Evolutionary conservation across 306 rosid genomes (phyloP).

Genomic region (Cyclanthera cordifolia): DNA sequence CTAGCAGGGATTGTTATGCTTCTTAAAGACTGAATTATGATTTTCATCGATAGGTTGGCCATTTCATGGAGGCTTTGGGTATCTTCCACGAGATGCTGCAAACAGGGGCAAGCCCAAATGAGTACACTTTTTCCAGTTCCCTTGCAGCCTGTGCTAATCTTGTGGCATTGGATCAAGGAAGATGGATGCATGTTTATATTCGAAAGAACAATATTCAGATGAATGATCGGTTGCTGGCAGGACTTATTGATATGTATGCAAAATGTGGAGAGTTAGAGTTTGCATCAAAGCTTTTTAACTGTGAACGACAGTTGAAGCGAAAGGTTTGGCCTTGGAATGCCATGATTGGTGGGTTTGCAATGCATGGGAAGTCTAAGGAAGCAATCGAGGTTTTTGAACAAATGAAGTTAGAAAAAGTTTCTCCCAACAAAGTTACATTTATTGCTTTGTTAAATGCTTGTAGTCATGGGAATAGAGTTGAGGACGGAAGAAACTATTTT

Average conservation of each 20-base stretch:
- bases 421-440: slow-evolving; percentile 52
- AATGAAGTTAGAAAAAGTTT: slow-evolving; percentile 41
- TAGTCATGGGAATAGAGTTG: slow-evolving; percentile 54
- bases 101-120: slow-evolving; percentile 42
- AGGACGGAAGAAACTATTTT: slow-evolving; percentile 39
- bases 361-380: slow-evolving; percentile 50
- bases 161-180: slow-evolving; percentile 59
- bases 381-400: slow-evolving; percentile 36
- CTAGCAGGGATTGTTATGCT: background rate
- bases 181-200: slow-evolving; percentile 54
- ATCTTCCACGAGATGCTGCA: slow-evolving; percentile 54
- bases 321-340: slow-evolving; percentile 70
- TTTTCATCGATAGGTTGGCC: slow-evolving; percentile 8
- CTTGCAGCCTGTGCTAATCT: slow-evolving; percentile 60
- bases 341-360: slow-evolving; percentile 65
- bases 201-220: slow-evolving; percentile 34
- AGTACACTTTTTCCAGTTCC: slow-evolving; percentile 47
- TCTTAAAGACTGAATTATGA: background rate
- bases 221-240: slow-evolving; percentile 39
- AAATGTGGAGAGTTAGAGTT: slow-evolving; percentile 57
- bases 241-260: slow-evolving; percentile 51
- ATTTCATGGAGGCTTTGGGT: slow-evolving; percentile 34
- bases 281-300: slow-evolving; percentile 35
- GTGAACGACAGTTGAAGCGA: background rate
- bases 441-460: slow-evolving; percentile 54